These are phyloP conservation scores for Lentinula aciculospora DNA, from an alignment of 768 basidiomycete species.

Conservation along the genomic window DNA sequence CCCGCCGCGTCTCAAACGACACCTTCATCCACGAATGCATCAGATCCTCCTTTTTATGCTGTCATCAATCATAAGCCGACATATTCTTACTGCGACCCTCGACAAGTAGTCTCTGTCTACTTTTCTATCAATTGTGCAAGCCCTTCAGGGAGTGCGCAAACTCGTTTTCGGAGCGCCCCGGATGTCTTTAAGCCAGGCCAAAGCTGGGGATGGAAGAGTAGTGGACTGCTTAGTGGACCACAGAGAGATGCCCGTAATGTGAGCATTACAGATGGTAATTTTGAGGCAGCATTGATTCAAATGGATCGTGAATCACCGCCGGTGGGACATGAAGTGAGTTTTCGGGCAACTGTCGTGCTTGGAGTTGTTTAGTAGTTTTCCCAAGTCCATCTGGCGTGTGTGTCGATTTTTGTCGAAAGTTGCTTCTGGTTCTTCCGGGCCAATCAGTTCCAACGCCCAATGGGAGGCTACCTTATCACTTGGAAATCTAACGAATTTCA, in stretches of 20 bases:
- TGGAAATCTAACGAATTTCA: too few relatives aligned
- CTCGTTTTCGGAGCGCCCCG: conserved; percentile 79
- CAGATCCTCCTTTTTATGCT: neutral
- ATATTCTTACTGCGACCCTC: conserved; percentile 74
- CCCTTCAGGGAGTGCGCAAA: conserved; percentile 75
- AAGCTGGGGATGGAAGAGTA: conserved; percentile 92
- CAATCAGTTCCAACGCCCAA: too few relatives aligned
- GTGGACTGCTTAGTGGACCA: conserved; percentile 27
- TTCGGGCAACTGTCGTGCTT: conserved; percentile 10
- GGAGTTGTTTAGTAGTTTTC: conserved; percentile 3
- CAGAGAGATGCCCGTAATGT: conserved; percentile 26
- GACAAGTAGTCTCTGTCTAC: conserved; percentile 67
- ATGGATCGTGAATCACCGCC: conserved; percentile 11
- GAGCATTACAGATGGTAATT: conserved; percentile 29
- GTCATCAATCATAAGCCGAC: neutral
- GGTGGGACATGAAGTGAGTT: conserved; percentile 17
- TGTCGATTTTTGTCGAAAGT: too few relatives aligned
- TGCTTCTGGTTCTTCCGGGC: too few relatives aligned
- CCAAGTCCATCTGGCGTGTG: too few relatives aligned
- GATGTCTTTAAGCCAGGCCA: conserved; percentile 81
- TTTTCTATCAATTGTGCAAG: conserved; percentile 82
- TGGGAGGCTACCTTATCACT: too few relatives aligned
- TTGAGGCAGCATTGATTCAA: conserved; percentile 10
- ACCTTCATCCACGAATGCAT: neutral
- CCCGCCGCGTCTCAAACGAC: neutral